Evolutionary conservation across 169 alveolate genomes (phyloP).

Genomic region (Plasmodium blacklocki): DNA sequence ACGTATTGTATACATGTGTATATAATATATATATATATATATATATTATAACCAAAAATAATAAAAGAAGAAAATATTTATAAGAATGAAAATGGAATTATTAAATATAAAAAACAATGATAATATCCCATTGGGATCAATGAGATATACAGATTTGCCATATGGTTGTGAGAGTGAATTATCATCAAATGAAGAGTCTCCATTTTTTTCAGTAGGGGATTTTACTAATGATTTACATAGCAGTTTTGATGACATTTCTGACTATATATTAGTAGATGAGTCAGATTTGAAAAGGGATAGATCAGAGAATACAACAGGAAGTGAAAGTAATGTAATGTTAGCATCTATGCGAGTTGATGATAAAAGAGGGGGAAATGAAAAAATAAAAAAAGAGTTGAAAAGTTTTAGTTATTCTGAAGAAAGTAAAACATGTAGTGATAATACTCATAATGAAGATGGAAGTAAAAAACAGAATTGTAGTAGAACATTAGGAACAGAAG

Average conservation of each 20-base stretch:
- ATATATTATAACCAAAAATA: background rate
- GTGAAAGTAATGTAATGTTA: constrained; percentile 31
- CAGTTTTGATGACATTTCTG: constrained; percentile 71
- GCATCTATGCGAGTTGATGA: constrained; percentile 16
- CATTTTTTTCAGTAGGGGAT: constrained; percentile 66
- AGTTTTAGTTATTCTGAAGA: constrained; percentile 30
- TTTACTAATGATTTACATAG: constrained; percentile 60
- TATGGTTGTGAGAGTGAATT: constrained; percentile 36
- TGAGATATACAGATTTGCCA: constrained; percentile 48
- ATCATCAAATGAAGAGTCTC: constrained; percentile 64
- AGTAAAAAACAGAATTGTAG: constrained; percentile 78
- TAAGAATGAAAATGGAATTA: constrained; percentile 32
- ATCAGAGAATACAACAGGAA: constrained; percentile 35
- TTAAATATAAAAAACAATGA: constrained; percentile 36
- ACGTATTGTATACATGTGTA: no score
- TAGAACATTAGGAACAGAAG: constrained; percentile 86
- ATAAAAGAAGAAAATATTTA: background rate
- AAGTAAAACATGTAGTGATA: constrained; percentile 41
- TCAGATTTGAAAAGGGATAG: constrained; percentile 42
- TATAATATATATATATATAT: no score
- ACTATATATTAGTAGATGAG: constrained; percentile 64
- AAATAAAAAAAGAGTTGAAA: constrained; percentile 46
- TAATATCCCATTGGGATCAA: constrained; percentile 27
- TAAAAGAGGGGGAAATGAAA: constrained; percentile 8
- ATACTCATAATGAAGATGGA: constrained; percentile 10